Evolutionary conservation across 2,329 filamentous ascomycete species (phyloP).

Genomic region (Fusarium sp.): DNA sequence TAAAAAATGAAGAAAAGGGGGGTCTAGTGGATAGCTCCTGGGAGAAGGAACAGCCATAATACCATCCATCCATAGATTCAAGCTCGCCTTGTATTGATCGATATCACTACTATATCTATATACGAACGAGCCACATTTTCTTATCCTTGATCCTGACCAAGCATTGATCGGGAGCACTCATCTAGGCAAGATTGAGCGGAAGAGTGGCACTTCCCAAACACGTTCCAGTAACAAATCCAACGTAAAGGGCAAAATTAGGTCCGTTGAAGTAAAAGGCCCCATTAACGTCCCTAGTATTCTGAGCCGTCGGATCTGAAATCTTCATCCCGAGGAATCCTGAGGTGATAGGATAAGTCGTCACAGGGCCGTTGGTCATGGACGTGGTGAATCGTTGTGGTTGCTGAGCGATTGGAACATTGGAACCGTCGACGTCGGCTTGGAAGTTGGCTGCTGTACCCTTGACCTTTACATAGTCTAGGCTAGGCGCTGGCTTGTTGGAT

Average conservation of each 20-base stretch:
- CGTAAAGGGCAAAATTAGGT: neutral
- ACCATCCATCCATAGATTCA: constrained; percentile 35
- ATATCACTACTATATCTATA: constrained; percentile 11
- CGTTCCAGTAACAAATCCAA: neutral
- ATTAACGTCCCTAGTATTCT: neutral
- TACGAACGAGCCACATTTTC: neutral
- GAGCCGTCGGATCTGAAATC: neutral
- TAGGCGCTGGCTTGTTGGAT: neutral
- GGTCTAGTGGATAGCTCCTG: neutral
- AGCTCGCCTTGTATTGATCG: constrained; percentile 31
- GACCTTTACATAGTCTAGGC: neutral
- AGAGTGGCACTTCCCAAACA: neutral
- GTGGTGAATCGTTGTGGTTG: neutral
- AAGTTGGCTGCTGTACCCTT: neutral
- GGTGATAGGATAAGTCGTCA: neutral
- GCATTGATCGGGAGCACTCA: neutral
- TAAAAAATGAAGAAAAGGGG: constrained; percentile 12
- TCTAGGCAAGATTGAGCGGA: neutral
- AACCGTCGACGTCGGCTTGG: neutral
- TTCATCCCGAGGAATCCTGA: neutral
- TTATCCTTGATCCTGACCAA: neutral
- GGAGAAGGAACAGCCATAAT: constrained; percentile 20
- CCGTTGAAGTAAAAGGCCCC: neutral
- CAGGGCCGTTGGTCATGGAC: neutral
- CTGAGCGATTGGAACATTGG: neutral